These are phyloP conservation scores for Arthrinium phaeospermum DNA, from an alignment of 2,329 filamentous ascomycete species.

Conservation along the genomic window DNA sequence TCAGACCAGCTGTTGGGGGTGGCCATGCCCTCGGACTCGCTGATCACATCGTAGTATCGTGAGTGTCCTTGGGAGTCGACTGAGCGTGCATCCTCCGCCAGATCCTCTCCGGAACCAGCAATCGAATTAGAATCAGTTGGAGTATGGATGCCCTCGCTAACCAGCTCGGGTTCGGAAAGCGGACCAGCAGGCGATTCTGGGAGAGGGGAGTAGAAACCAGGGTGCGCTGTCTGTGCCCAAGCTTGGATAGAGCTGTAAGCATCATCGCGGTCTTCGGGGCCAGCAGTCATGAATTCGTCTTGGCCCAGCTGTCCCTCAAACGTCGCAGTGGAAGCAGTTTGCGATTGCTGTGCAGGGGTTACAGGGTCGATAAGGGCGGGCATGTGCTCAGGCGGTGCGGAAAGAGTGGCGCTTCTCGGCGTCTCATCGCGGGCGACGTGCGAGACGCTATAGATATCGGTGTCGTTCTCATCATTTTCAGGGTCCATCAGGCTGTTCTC, in stretches of 20 bases:
- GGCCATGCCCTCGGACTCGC: conserved; percentile 62
- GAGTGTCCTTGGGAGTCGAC: conserved; percentile 37
- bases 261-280: conserved; percentile 51
- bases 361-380: conserved; percentile 43
- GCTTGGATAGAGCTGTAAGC: conserved; percentile 68
- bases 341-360: conserved; percentile 26
- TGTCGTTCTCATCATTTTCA: conserved; percentile 53
- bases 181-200: conserved; percentile 57
- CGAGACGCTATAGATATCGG: conserved; percentile 64
- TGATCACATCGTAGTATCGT: conserved; percentile 60
- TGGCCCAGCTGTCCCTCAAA: conserved; percentile 47
- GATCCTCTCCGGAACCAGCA: conserved; percentile 55
- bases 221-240: conserved; percentile 62
- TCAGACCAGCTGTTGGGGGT: conserved; percentile 71
- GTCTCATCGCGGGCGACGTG: conserved; percentile 42
- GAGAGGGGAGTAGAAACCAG: conserved; percentile 66
- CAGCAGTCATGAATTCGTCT: conserved; percentile 59
- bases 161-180: conserved; percentile 52
- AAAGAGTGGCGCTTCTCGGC: conserved; percentile 27
- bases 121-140: conserved; percentile 65
- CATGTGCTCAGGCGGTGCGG: conserved; percentile 32
- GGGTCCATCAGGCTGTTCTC: conserved; percentile 51
- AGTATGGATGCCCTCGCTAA: conserved; percentile 56
- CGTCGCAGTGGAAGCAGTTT: conserved; percentile 32
- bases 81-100: conserved; percentile 50